phyloP scores from a whole-genome alignment of 1,284 basidiomycete species.

The Ustilago curta region DNA sequence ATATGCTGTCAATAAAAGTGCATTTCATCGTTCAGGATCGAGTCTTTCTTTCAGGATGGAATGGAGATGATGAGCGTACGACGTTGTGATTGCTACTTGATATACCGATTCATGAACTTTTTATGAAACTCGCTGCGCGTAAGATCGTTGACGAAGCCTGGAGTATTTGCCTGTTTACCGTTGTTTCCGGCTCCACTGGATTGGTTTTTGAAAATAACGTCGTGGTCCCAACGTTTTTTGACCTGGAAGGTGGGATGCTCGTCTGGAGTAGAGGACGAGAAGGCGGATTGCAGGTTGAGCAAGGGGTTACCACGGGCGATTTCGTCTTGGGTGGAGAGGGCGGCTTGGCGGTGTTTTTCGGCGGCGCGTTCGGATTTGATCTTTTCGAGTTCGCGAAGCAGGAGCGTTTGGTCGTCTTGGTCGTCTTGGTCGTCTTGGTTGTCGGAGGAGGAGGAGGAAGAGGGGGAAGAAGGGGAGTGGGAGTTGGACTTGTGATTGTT shows the following conservation, averaged over 20 bases:
- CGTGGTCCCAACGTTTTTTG: constrained; percentile 66
- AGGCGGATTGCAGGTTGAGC: constrained; percentile 59
- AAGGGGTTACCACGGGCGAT: constrained; percentile 66
- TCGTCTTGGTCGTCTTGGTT: constrained; percentile 26
- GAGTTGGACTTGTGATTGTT: background rate
- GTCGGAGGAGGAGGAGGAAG: constrained; percentile 6
- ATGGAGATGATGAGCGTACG: no score
- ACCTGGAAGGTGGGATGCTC: constrained; percentile 40
- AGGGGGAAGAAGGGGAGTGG: background rate
- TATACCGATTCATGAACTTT: constrained; percentile 65
- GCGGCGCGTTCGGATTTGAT: constrained; percentile 63
- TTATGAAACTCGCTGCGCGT: constrained; percentile 66
- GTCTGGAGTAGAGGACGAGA: constrained; percentile 20
- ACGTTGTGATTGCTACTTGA: constrained; percentile 36
- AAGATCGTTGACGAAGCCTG: constrained; percentile 64
- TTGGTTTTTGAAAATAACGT: constrained; percentile 69
- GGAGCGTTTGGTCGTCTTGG: constrained; percentile 54
- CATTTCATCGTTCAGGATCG: no score
- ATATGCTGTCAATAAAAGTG: no score
- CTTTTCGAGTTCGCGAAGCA: constrained; percentile 64
- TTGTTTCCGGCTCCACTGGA: constrained; percentile 19
- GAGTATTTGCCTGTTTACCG: background rate
- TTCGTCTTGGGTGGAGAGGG: constrained; percentile 45
- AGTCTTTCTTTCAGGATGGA: no score
- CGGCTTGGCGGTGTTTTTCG: constrained; percentile 42